Evolutionary conservation across 345 rosid species (phyloP), one percentile per base, ranked within the genome.

Genomic region (Aurinia saxatilis): DNA sequence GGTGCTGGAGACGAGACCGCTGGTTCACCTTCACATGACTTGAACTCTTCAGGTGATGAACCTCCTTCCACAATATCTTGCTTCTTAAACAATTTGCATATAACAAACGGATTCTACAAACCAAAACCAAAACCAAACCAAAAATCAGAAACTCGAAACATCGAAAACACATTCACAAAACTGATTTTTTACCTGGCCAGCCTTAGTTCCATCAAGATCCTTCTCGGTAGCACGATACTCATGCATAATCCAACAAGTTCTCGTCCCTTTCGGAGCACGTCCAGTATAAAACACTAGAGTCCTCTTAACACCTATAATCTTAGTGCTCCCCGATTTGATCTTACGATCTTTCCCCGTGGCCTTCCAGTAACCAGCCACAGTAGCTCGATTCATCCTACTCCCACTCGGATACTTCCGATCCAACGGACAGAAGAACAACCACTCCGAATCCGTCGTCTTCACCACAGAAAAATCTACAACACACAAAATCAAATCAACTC

Each of bases 381-480:
- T 93, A 0, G 99, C 99, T 34, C 99, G 74, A 63, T 93, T 93
- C 81, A 81, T 76, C 41, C 97, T 68, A 4, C 58, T 72, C 12
- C 99, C 97, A 30, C 76, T 87, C 1, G 96, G 96, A 66, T 93
- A 87, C 81, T 93, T 93, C 35, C 90, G 77, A 65, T 93, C 97
- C 41, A 78, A 56, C 3, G 99, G 96, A 56, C 99, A 93, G 75
- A 93, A 93, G 75, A 90, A 93, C 77, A 93, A 86, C 97, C 99
- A 93, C 59, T 93, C 96, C 1, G 76, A 77, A 53, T 90, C 96
- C 5, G 36, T 73, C 1, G 83, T 78, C 60, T 45, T 65, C 21
- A 93, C 75, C 7, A 74, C 82, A 0, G 99, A 93, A 3, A 82
- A 66, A 57, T 46, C 87, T 89, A 46, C 78, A 78, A 46, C 47